These are phyloP conservation scores for Phytophthora pluvialis DNA, from an alignment of 352 stramenopile genomes.

Conservation along the genomic window DNA sequence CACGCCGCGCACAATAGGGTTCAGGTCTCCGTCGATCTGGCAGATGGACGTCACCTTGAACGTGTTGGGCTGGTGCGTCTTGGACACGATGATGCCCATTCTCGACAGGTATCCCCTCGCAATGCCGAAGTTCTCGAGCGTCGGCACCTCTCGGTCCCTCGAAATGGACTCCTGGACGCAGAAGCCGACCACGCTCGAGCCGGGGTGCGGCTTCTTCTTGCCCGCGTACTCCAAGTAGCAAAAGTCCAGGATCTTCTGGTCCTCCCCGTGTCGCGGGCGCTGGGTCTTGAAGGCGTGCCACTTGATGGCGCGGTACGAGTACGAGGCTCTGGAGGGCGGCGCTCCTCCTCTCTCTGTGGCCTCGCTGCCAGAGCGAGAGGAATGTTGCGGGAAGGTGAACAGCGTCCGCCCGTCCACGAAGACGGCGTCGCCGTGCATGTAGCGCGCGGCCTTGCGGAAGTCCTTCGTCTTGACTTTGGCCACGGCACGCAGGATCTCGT, in stretches of 20 bases:
- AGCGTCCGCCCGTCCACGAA: constrained; percentile 75
- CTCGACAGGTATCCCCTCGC: constrained; percentile 57
- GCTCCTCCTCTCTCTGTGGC: not conserved
- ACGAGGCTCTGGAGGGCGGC: constrained; percentile 26
- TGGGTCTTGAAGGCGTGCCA: constrained; percentile 65
- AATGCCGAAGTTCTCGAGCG: constrained; percentile 67
- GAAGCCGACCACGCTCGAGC: constrained; percentile 73
- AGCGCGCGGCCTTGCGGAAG: constrained; percentile 58
- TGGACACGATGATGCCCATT: constrained; percentile 73
- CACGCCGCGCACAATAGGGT: constrained; percentile 47
- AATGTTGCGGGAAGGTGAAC: constrained; percentile 55
- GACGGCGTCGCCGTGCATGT: constrained; percentile 57
- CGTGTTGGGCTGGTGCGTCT: constrained; percentile 62
- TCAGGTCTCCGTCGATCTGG: constrained; percentile 72
- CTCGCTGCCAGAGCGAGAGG: constrained; percentile 13
- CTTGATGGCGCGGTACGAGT: constrained; percentile 78
- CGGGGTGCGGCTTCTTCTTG: constrained; percentile 52
- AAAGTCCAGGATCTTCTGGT: constrained; percentile 66
- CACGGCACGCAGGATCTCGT: constrained; percentile 64
- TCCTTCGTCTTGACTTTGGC: constrained; percentile 70
- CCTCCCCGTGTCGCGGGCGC: constrained; percentile 34
- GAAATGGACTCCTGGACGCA: constrained; percentile 77
- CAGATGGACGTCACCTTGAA: constrained; percentile 74
- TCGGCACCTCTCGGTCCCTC: constrained; percentile 63
- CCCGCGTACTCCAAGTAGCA: constrained; percentile 80